Percentiles rank a stretch among this genome's conserved stretches.
These are phyloP conservation scores for Fonsecaea erecta DNA, from an alignment of 2,329 filamentous ascomycete species.

Conservation along the genomic window DNA sequence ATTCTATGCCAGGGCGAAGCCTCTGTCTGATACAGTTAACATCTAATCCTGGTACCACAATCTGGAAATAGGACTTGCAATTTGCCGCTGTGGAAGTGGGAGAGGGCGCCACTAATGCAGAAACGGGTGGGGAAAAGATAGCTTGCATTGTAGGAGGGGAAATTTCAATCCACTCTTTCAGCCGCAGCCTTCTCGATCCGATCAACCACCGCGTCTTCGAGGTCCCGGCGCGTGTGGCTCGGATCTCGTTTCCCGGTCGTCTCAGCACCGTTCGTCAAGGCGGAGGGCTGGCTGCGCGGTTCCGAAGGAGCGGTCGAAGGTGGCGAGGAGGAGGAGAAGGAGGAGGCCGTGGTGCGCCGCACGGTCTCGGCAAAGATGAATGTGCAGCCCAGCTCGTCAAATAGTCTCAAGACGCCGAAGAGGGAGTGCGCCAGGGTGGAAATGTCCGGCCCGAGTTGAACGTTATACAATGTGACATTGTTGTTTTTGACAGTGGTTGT, in stretches of 20 bases:
- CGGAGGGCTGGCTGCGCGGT: conserved; percentile 34
- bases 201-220: conserved; percentile 81
- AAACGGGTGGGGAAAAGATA: no score
- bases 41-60: no score
- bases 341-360: neutral
- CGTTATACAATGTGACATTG: conserved; percentile 62
- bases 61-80: no score
- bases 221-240: conserved; percentile 47
- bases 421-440: conserved; percentile 80
- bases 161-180: conserved; percentile 27
- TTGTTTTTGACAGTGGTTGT: neutral
- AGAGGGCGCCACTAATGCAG: no score
- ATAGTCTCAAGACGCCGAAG: conserved; percentile 82
- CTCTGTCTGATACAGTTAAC: no score
- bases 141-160: neutral
- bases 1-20: no score
- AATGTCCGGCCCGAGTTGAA: conserved; percentile 72
- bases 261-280: conserved; percentile 40
- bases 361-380: conserved; percentile 92
- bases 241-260: neutral
- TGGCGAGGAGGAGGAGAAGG: neutral
- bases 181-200: conserved; percentile 74
- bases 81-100: no score
- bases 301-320: no score
- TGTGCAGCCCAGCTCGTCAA: conserved; percentile 79